Conservation (phyloP, 306 rosid species). For the Astragalus glycyphyllos region DNA sequence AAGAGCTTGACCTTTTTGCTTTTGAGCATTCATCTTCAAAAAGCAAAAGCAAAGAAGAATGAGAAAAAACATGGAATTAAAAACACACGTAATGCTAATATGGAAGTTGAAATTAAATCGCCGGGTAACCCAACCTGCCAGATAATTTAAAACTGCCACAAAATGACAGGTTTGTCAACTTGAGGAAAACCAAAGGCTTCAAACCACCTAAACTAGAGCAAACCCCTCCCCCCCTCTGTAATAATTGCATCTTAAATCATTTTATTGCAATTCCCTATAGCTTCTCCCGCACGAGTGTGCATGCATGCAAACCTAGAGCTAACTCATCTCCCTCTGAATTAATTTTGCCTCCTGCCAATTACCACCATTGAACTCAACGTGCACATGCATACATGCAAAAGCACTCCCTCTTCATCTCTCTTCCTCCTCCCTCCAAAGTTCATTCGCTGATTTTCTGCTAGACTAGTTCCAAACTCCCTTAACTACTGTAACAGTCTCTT, state of each 20-base stretch:
- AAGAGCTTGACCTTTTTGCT: conserved; percentile 93
- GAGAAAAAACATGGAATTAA: background rate
- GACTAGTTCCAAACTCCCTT: background rate
- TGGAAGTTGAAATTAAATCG: background rate
- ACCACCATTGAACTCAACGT: background rate
- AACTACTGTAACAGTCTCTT: background rate
- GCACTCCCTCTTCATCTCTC: background rate
- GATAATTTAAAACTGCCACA: background rate
- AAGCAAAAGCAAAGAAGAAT: background rate
- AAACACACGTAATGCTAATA: background rate
- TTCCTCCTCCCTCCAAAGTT: background rate
- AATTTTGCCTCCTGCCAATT: conserved; percentile 4
- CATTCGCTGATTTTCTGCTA: background rate
- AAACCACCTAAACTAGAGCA: conserved; percentile 6
- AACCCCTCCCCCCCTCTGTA: background rate
- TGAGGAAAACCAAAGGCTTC: background rate
- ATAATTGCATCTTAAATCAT: background rate
- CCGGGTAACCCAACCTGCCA: conserved; percentile 1
- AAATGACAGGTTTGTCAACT: background rate
- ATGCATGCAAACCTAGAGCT: conserved; percentile 5
- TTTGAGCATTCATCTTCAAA: conserved; percentile 83
- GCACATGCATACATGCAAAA: background rate
- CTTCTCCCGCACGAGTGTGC: background rate
- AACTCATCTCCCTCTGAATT: background rate
- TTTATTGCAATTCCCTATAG: background rate